These are phyloP conservation scores for Fusarium pininemorale DNA, from an alignment of 2,329 filamentous ascomycete species.

Conservation along the genomic window DNA sequence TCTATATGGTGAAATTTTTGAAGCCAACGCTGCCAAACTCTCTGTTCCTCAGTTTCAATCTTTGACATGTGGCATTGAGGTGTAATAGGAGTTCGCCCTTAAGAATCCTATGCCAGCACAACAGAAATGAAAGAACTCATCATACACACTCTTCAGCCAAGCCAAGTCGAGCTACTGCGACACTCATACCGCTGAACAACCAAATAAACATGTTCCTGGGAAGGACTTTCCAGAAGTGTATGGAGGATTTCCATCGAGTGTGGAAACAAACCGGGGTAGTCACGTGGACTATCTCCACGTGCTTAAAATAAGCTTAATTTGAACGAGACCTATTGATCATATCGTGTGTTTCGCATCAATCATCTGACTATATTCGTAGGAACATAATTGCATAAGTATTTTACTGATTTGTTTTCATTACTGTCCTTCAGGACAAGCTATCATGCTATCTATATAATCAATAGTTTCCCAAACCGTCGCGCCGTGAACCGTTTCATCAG, in stretches of 20 bases:
- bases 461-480: conserved; percentile 23
- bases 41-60: too few species aligned
- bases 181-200: background rate
- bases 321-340: background rate
- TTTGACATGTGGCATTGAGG: too few species aligned
- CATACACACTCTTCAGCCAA: too few species aligned
- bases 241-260: background rate
- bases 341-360: background rate
- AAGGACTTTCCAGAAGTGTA: background rate
- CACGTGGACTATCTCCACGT: background rate
- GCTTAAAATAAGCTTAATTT: background rate
- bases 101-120: too few species aligned
- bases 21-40: too few species aligned
- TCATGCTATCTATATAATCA: conserved; percentile 31
- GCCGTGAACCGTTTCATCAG: conserved; percentile 7
- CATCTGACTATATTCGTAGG: background rate
- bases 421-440: background rate
- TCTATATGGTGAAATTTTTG: too few species aligned
- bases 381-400: background rate
- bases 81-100: too few species aligned
- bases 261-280: background rate
- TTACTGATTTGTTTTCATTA: conserved; percentile 20
- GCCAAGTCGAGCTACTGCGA: background rate
- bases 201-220: background rate
- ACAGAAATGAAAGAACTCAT: too few species aligned